Base-by-base conservation (phyloP, 768 basidiomycete genomes). In the Phaeolepiota aurea region DNA sequence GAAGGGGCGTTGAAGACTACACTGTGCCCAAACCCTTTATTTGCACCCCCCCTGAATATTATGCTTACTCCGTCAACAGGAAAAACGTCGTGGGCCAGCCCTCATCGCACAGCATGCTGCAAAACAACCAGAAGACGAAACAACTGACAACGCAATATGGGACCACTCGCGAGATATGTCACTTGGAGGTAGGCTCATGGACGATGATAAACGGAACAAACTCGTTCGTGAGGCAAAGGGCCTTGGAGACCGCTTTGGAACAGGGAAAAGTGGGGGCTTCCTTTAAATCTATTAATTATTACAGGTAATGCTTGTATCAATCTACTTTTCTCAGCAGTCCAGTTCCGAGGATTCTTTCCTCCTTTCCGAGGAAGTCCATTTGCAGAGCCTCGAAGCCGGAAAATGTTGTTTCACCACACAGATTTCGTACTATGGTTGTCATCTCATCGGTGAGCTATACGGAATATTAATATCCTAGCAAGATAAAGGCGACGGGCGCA, bases 111-210 rank as follows among this genome's bases (percentile, higher is more conserved):
- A 69, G 46, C 81, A 86, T 47, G 45, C 59, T 38, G 43, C 63
- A 1, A 48, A 54, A 40, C 48, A 64, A 57, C 52, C 54, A 56
- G 61, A 62, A 55, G 43, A 66, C 12, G 67, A 77, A 16, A 75
- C 78, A 21, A 74, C 76, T 21, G 64, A 73, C 0, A 63, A 76
- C 0, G 81, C 54, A 0, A 88, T 97, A 19, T 98, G 94, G 94
- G 94, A 99, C 50, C 90, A 88, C 52, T 67, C 78, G 23, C 71
- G 91, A 20, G 90, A 94, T 58, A 96, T 99, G 92, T 74, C 74
- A 2, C 51, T 94, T 3, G 81, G 82, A 1, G 93, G 94, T 11
- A 67, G 87, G 37, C 66, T 96, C 20, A 86, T 99, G 87, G 91
- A 89, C 52, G 93, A 96, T 44, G 72, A 68, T 33, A 81, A 87